Evolutionary conservation across 441 rosid genomes (phyloP).

Genomic region (Dalechampia spathulata): DNA sequence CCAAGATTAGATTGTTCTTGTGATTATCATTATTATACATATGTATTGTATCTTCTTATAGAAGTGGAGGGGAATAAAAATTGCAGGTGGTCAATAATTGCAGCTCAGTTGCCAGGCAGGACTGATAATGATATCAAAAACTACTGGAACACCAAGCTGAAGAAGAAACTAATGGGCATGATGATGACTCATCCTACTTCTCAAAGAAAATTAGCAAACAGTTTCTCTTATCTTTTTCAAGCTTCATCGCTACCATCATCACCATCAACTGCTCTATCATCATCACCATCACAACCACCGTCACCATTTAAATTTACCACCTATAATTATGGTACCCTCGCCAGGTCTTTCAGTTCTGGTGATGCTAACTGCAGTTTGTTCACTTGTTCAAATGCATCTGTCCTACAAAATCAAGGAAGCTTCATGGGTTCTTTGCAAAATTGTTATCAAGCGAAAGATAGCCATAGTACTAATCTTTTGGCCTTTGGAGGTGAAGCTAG

Average conservation of each 20-base stretch:
- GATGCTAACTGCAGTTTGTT: too few species aligned
- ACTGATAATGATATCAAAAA: slow-evolving; percentile 93
- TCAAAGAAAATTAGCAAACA: slow-evolving; percentile 26
- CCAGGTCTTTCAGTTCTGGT: slow-evolving; percentile 20
- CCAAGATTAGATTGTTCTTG: background rate
- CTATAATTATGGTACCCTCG: slow-evolving; percentile 26
- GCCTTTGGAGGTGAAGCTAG: slow-evolving; percentile 37
- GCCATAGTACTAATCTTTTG: background rate
- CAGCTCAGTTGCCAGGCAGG: slow-evolving; percentile 88
- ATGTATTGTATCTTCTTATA: slow-evolving; percentile 9
- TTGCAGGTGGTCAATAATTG: slow-evolving; percentile 92
- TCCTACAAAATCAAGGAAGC: slow-evolving; percentile 29
- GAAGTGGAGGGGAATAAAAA: slow-evolving; percentile 3
- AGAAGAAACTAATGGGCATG: slow-evolving; percentile 65
- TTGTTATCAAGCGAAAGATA: slow-evolving; percentile 21
- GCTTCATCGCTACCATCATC: slow-evolving; percentile 23
- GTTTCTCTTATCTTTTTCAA: slow-evolving; percentile 32
- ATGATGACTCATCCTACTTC: slow-evolving; percentile 4
- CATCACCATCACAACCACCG: slow-evolving; percentile 23
- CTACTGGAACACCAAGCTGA: slow-evolving; percentile 97
- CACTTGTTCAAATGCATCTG: background rate
- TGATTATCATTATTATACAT: background rate
- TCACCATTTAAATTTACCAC: slow-evolving; percentile 19
- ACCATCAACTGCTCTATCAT: slow-evolving; percentile 18
- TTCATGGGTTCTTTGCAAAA: slow-evolving; percentile 18